Evolutionary conservation across 2,329 filamentous ascomycete species (phyloP).

Genomic region (Pestalotiopsis sp.): DNA sequence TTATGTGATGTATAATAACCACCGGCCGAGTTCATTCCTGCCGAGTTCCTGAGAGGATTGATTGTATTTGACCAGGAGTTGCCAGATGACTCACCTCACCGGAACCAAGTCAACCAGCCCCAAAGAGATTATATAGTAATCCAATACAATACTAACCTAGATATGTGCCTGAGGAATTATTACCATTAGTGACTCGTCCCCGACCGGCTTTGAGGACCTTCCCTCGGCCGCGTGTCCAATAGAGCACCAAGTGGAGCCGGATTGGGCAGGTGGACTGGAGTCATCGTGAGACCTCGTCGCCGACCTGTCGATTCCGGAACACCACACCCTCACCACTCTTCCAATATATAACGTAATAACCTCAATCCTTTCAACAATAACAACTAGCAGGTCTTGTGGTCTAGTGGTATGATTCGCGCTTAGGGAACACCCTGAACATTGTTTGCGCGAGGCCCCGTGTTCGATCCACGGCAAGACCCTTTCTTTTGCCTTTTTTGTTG

Average conservation of each 20-base stretch:
- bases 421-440: background rate
- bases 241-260: background rate
- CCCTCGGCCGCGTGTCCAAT: background rate
- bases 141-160: background rate
- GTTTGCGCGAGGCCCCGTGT: background rate
- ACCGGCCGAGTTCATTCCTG: background rate
- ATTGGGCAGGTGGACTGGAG: background rate
- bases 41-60: background rate
- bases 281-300: background rate
- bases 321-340: background rate
- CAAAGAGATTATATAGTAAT: background rate
- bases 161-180: background rate
- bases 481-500: background rate
- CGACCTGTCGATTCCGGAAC: background rate
- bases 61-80: background rate
- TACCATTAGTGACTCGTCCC: background rate
- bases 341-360: background rate
- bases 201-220: background rate
- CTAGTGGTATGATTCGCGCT: background rate
- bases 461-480: background rate
- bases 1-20: too few relatives aligned
- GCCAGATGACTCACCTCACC: background rate
- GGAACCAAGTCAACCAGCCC: background rate
- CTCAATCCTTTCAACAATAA: background rate
- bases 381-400: background rate